Evolutionary conservation across 2,329 filamentous ascomycete genomes (phyloP), one percentile per base, ranked within the genome.

Genomic region (Ophiostoma sp.): DNA sequence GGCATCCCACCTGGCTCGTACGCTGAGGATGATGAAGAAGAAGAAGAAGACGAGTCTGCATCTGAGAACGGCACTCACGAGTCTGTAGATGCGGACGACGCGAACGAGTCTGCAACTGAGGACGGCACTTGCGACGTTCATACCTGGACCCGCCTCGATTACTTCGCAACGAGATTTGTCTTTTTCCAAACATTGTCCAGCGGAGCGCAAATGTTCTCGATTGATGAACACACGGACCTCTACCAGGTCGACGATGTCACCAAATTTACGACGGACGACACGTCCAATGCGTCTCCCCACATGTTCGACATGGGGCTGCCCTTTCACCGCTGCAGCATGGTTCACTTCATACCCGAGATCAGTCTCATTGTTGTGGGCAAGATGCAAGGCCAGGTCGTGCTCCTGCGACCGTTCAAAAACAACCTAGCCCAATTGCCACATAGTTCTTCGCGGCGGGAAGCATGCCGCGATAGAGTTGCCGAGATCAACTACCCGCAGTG

Each of bases 361-460:
- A 88, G 83, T n/a, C 79, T 93, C 14, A 83, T 93, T 8, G 80
- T 91, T 3, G 79, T 89, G 1, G 91, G 84, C 0, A 88, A 87
- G 11, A 83, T 87, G n/a, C 84, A 83, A 64, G 91, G 91, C 0
- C 82, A 86, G 8, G 89, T 87, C 0, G 82, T 84, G 1, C 78
- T 94, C 2, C 75, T 90, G 67, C 83, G 82, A 1, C 76, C 92
- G 40, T 90, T 89, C 75, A 65, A 76, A 75, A 71, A 76, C 27
- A 9, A 4, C 49, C 7, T 55, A n/a, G 6, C 14, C 11, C 3
- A 4, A 12, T 27, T 14, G n/a, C 49, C 9, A 9, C 12, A 62
- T 4, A 8, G 27, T 27, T 27, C 2, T 27, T 40, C 16, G 36
- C 58, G 14, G 5, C 5, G 5, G 4, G n/a, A 14, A 14, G 16